A percentile compares a stretch with the other conserved stretches of the same genome.
These are phyloP conservation scores for Fagus sylvatica DNA, from an alignment of 306 rosid species.

Conservation along the genomic window DNA sequence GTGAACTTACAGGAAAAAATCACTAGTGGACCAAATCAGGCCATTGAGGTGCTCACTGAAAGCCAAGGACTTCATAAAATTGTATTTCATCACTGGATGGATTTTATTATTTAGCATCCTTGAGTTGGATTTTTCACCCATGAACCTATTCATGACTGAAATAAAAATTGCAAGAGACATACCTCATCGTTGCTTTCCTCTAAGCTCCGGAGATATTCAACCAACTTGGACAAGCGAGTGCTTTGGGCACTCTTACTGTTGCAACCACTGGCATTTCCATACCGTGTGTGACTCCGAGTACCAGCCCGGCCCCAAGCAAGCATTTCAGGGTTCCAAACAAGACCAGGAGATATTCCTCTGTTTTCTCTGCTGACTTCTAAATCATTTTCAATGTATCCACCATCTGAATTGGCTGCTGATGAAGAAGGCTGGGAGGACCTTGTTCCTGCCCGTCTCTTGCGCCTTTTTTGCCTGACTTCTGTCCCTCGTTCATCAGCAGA, in stretches of 20 bases:
- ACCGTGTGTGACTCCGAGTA: conserved; percentile 75
- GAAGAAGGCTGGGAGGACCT: conserved; percentile 78
- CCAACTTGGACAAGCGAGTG: conserved; percentile 72
- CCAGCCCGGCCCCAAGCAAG: conserved; percentile 98
- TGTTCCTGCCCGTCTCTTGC: conserved; percentile 60
- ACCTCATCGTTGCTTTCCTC: conserved; percentile 74
- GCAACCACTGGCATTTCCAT: conserved; percentile 72
- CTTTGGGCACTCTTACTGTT: conserved; percentile 63
- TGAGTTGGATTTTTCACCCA: conserved; percentile 10
- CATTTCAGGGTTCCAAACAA: conserved; percentile 61
- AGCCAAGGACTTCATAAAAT: conserved; percentile 5
- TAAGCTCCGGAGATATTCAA: conserved; percentile 67
- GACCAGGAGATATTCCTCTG: conserved; percentile 65
- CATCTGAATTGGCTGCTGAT: conserved; percentile 63
- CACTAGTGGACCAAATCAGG: not conserved
- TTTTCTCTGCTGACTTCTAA: conserved; percentile 60
- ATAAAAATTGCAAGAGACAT: conserved; percentile 16
- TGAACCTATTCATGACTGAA: not conserved
- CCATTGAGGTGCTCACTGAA: conserved; percentile 9
- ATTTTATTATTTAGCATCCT: conserved; percentile 6
- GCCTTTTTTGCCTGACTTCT: conserved; percentile 59
- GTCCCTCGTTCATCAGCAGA: conserved; percentile 65
- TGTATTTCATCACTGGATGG: not conserved
- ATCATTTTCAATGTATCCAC: conserved; percentile 67
- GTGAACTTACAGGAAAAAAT: conserved; percentile 23